Conservation (phyloP, 2,329 filamentous ascomycete species). For the Trichophyton simii region DNA sequence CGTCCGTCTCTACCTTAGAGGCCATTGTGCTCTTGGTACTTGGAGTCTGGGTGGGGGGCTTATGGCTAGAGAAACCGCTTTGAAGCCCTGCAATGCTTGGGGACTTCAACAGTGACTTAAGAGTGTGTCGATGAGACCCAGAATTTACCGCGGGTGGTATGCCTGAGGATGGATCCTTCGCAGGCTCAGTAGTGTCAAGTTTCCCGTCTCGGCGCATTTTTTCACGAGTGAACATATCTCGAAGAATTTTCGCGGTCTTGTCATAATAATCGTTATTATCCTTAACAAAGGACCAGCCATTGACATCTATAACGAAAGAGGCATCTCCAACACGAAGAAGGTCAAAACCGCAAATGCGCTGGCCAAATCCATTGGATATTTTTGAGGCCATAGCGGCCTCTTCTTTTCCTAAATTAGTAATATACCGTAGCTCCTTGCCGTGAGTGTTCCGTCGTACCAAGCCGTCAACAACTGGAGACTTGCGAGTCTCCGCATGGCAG, state of each 20-base stretch:
- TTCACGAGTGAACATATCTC: conserved; percentile 76
- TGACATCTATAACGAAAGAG: conserved; percentile 97
- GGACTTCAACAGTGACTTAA: conserved; percentile 52
- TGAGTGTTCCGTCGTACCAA: conserved; percentile 92
- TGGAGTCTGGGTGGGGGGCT: background rate
- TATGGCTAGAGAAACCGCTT: conserved; percentile 15
- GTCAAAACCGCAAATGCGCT: conserved; percentile 92
- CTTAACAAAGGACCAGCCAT: conserved; percentile 99
- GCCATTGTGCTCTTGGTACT: background rate
- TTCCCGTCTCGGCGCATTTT: conserved; percentile 36
- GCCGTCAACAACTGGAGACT: conserved; percentile 93
- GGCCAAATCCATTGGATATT: conserved; percentile 84
- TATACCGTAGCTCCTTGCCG: conserved; percentile 91
- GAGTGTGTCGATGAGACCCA: conserved; percentile 34
- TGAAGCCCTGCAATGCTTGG: conserved; percentile 51
- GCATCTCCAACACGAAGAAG: conserved; percentile 74
- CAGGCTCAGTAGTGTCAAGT: conserved; percentile 23
- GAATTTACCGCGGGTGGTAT: conserved; percentile 27
- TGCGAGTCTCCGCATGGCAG: conserved; percentile 93
- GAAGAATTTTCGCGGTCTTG: conserved; percentile 72
- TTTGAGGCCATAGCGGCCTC: conserved; percentile 79
- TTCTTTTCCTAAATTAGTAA: conserved; percentile 67
- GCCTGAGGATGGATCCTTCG: conserved; percentile 22
- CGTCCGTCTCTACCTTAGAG: background rate
- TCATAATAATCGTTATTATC: conserved; percentile 99